phyloP scores from a whole-genome alignment of 495 filamentous ascomycete genomes.

The Echria macrotheca region DNA sequence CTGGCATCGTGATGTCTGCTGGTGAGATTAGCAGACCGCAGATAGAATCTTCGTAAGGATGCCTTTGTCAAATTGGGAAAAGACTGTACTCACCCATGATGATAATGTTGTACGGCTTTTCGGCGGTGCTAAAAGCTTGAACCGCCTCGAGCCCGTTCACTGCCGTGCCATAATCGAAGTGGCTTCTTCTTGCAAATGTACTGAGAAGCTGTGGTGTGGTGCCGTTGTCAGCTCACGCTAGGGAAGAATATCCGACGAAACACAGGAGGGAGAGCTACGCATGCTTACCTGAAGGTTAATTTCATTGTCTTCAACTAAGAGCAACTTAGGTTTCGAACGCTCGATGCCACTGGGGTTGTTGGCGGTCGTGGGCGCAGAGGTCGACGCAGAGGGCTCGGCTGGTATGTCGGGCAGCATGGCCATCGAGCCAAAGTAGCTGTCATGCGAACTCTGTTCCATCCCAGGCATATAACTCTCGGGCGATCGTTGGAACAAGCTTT shows the following conservation, averaged over 20 bases:
- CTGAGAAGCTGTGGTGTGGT: constrained; percentile 3
- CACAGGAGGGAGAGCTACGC: background rate
- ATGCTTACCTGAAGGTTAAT: constrained; percentile 3
- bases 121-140: constrained; percentile 36
- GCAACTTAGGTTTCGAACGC: background rate
- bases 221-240: background rate
- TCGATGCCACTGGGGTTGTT: background rate
- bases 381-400: background rate
- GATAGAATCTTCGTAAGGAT: constrained; percentile 39
- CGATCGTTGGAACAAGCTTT: constrained; percentile 2
- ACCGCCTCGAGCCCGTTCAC: constrained; percentile 43
- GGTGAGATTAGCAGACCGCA: background rate
- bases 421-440: constrained; percentile 1
- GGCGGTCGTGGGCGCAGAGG: background rate
- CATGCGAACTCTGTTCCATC: background rate
- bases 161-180: constrained; percentile 69
- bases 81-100: constrained; percentile 17
- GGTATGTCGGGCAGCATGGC: background rate
- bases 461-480: background rate
- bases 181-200: constrained; percentile 54
- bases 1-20: constrained; percentile 59
- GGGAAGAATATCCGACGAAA: background rate
- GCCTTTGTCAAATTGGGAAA: constrained; percentile 42
- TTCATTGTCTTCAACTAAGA: constrained; percentile 4
- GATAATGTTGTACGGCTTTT: constrained; percentile 38